Base-by-base conservation (phyloP, 1,284 basidiomycete genomes). In the Erythrobasidium hasegawianum region DNA sequence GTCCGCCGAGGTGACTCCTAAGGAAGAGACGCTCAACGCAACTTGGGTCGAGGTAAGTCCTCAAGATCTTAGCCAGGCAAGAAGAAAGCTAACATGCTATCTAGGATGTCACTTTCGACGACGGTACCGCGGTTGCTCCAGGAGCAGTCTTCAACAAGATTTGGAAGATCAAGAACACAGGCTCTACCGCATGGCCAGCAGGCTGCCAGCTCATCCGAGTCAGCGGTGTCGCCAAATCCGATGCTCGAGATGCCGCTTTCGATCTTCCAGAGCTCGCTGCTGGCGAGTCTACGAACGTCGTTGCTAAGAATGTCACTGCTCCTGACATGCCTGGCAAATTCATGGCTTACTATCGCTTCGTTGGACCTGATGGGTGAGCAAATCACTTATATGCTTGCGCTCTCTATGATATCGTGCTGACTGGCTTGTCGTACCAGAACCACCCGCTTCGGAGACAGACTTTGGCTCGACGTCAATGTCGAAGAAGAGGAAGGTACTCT, bases 71-170 rank as follows among this genome's bases (percentile, higher is more conserved):
- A 11, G 13, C 7, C 14, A 22, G 40, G 29, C 24, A 55, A 20
- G n/a, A 26, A 13, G 33, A 14, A 10, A 26, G 16, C 16, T 26
- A 41, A 33, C 1, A 2, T 64, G 24, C 52, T 26, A 20, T 56
- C 18, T 20, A 33, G 29, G 62, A 73, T 60, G 62, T 74, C 49
- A 74, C 72, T 4, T 67, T 72, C 33, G 50, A 49, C 16, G 73
- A 74, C 55, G 71, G 72, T 20, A 58, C 70, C 13, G 18, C 70
- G 38, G 71, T 74, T 4, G 64, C 71, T 2, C 62, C 72, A 39
- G 73, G 73, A 2, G 62, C 62, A 38, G 54, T 59, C 40, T 71
- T 71, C 61, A 52, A 68, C 65, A 72, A 74, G 57, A 64, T 72
- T 18, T 74, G 73, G 73, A 52, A 49, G 16, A 71, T 74, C 5